These are phyloP conservation scores for Verticillium isaacii DNA, from an alignment of 2,329 filamentous ascomycete genomes.

Conservation along the genomic window DNA sequence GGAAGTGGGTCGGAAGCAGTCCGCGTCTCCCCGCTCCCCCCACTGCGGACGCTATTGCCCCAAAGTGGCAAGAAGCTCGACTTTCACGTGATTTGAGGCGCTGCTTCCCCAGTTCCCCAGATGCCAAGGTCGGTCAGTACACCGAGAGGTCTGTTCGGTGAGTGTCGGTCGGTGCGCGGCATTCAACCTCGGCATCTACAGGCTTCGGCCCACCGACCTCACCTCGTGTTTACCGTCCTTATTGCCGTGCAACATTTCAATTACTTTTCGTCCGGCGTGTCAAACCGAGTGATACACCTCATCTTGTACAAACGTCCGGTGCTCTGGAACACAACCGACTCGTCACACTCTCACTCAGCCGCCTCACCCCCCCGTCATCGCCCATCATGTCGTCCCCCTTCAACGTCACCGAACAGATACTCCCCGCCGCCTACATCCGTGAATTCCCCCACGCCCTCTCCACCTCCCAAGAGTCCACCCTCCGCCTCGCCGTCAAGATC, in stretches of 20 bases:
- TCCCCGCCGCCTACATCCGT: conserved; percentile 73
- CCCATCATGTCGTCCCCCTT: conserved; percentile 40
- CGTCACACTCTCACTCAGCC: not conserved
- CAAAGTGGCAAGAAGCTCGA: not conserved
- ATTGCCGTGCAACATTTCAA: not conserved
- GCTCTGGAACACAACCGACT: not conserved
- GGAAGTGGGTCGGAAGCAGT: not conserved
- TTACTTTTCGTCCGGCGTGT: not conserved
- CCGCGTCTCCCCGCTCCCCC: not conserved
- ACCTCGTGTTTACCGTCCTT: not conserved
- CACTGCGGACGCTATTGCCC: not conserved
- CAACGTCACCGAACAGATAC: conserved; percentile 66
- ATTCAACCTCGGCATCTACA: not conserved
- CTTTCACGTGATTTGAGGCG: not conserved
- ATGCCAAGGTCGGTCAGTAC: not conserved
- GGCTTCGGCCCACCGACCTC: not conserved
- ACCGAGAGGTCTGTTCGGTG: not conserved
- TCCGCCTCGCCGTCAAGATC: conserved; percentile 78
- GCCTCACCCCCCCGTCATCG: not conserved
- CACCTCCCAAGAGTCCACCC: conserved; percentile 66
- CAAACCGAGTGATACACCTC: not conserved
- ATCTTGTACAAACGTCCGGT: not conserved
- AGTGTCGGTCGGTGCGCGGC: not conserved
- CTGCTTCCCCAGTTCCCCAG: not conserved
- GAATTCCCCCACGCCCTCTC: conserved; percentile 74